Base-by-base conservation (phyloP, 2,329 filamentous ascomycete species). In the Phialemoniopsis sp. region DNA sequence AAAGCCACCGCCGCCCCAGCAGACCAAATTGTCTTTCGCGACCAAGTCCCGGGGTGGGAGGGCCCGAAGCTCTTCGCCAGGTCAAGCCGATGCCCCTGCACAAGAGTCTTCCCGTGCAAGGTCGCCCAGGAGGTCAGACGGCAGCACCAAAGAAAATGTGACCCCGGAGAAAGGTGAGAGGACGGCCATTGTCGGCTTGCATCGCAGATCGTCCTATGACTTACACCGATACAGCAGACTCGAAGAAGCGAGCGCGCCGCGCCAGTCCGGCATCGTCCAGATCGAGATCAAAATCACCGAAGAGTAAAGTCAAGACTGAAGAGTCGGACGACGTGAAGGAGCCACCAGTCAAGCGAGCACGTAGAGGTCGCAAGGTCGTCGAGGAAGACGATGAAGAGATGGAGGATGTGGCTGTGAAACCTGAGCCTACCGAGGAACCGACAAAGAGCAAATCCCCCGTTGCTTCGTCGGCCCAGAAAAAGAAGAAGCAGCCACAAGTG, bases 1-100 rank as follows among this genome's bases (percentile, higher is more conserved):
- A 5, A 76, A 74, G 49, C 62, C 75, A 1, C 67, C 76, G 14
- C 77, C 80, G 12, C 73, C 76, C 29, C 85, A 89, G 58, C 89
- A 95, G 61, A 84, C 87, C 2, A 93, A 82, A 50, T 67, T 95
- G 30, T 76, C 85, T 0, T 95, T 95, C 55, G 80, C 81, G 29
- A 81, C 79, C 36, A 80, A 78, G 55, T 36, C 68, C 5, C 47
- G 39, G 13, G 55, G 55, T 15, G 53, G 53, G 16, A 44, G 47
- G 46, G 55, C 46, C 21, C 6, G 6, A 26, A 10, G 21, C 21
- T 26, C 21, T 26, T 26, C 21, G 10, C 21, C 21, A 26, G 21
- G 6, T 10, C 21, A 26, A 26, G 10, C 21, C 21, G 21, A 26
- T 26, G 21, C 21, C 6, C 21, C 21, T 26, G 21, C 21, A 26